A percentile compares a stretch with the other conserved stretches of the same genome.
phyloP scores from a whole-genome alignment of 2,329 filamentous ascomycete genomes.

The Nannizziopsis barbatae region DNA sequence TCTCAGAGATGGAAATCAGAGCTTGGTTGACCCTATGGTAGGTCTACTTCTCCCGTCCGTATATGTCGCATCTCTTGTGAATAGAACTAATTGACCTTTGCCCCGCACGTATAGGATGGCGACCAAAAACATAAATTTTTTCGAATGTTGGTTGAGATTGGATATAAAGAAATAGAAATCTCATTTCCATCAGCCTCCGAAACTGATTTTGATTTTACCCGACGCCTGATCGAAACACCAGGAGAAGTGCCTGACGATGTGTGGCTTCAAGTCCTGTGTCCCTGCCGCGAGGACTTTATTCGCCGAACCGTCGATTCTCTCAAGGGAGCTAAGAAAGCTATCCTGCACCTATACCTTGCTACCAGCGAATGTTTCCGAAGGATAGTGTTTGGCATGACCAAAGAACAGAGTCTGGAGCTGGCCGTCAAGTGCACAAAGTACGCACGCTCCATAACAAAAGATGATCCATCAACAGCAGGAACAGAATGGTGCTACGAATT shows the following conservation, averaged over 20 bases:
- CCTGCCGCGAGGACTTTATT: conserved; percentile 86
- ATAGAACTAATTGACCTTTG: not conserved
- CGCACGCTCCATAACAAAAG: conserved; percentile 81
- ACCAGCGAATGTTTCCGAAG: conserved; percentile 91
- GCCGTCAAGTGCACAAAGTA: conserved; percentile 79
- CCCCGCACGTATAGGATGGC: conserved; percentile 53
- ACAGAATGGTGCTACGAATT: conserved; percentile 47
- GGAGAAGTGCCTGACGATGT: conserved; percentile 79
- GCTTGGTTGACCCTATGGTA: conserved; percentile 85
- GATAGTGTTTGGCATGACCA: conserved; percentile 77
- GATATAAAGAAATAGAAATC: conserved; percentile 96
- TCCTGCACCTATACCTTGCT: conserved; percentile 90
- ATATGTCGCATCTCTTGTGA: not conserved
- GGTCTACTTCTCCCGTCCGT: conserved; percentile 18
- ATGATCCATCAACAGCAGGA: conserved; percentile 46
- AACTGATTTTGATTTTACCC: conserved; percentile 92
- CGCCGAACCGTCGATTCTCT: conserved; percentile 78
- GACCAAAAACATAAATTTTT: conserved; percentile 95
- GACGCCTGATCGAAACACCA: conserved; percentile 72
- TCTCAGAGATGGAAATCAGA: conserved; percentile 87
- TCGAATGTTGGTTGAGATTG: conserved; percentile 80
- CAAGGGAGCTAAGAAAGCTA: conserved; percentile 79
- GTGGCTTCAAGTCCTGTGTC: conserved; percentile 81
- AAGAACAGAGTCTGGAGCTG: conserved; percentile 68
- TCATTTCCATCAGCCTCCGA: conserved; percentile 91